phyloP scores from a whole-genome alignment of 495 filamentous ascomycete species.

The Cryomyces minteri region DNA sequence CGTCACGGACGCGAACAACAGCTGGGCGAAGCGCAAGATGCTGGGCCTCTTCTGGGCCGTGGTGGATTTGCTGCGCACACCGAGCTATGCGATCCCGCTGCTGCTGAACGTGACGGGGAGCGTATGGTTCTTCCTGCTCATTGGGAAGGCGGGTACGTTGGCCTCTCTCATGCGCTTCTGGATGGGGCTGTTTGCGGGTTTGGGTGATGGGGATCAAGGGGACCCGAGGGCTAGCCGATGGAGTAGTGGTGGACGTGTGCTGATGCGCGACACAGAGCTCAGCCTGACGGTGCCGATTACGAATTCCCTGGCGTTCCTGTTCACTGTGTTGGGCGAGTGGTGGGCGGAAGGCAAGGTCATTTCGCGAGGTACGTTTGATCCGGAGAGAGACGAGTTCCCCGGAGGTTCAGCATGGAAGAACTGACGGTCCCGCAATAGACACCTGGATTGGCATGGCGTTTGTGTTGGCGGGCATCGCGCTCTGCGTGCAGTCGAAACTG shows the following conservation, averaged over 20 bases:
- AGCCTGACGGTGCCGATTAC: conserved; percentile 89
- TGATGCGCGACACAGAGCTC: conserved; percentile 36
- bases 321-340: conserved; percentile 92
- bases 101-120: conserved; percentile 85
- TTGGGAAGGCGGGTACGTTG: conserved; percentile 71
- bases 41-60: conserved; percentile 49
- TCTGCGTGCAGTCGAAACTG: conserved; percentile 50
- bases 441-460: conserved; percentile 79
- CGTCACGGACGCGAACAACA: conserved; percentile 25
- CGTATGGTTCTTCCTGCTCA: conserved; percentile 91
- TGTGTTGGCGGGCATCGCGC: conserved; percentile 63
- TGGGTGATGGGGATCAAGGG: background rate
- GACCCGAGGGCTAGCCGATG: background rate
- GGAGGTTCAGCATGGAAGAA: background rate
- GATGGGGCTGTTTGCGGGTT: background rate
- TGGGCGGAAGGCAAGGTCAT: conserved; percentile 84
- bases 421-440: conserved; percentile 27
- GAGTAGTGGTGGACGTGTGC: too few species aligned
- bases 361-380: conserved; percentile 36
- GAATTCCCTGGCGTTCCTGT: conserved; percentile 85
- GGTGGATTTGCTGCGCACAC: conserved; percentile 57
- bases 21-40: conserved; percentile 35
- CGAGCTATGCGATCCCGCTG: conserved; percentile 69
- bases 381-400: background rate
- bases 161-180: background rate